phyloP scores from a whole-genome alignment of 371 early-diverging fungal species.

The Apophysomyces sp. region DNA sequence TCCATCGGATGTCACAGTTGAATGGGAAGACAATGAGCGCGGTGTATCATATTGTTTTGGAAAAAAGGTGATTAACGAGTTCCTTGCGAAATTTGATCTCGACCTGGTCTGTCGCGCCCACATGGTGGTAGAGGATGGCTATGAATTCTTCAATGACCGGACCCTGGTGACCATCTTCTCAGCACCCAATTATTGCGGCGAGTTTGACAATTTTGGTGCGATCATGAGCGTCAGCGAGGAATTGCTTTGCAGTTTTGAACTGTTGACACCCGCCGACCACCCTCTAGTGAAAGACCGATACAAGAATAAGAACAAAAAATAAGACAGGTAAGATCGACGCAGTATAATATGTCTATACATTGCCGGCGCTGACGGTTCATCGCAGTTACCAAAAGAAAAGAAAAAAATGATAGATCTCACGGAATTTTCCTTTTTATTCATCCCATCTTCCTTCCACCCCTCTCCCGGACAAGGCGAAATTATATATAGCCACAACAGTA shows the following conservation, averaged over 20 bases:
- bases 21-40: slow-evolving; percentile 98
- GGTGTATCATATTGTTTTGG: slow-evolving; percentile 97
- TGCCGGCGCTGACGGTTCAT: no score
- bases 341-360: no score
- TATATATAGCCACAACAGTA: not conserved
- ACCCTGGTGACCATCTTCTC: slow-evolving; percentile 91
- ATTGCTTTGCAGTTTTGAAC: slow-evolving; percentile 82
- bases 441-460: not conserved
- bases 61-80: slow-evolving; percentile 78
- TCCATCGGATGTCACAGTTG: slow-evolving; percentile 67
- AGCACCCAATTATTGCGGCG: slow-evolving; percentile 97
- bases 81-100: slow-evolving; percentile 83
- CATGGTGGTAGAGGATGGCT: slow-evolving; percentile 97
- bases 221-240: slow-evolving; percentile 91
- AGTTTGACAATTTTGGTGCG: slow-evolving; percentile 91
- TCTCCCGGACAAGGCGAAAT: not conserved
- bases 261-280: slow-evolving; percentile 14
- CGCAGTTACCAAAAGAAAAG: not conserved
- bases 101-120: slow-evolving; percentile 97
- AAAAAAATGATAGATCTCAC: not conserved
- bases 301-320: not conserved
- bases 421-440: not conserved
- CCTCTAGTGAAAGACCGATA: slow-evolving; percentile 13
- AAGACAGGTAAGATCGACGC: not conserved
- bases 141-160: slow-evolving; percentile 93